phyloP scores from a whole-genome alignment of 2,329 filamentous ascomycete species.

The Plectosphaerella plurivora region DNA sequence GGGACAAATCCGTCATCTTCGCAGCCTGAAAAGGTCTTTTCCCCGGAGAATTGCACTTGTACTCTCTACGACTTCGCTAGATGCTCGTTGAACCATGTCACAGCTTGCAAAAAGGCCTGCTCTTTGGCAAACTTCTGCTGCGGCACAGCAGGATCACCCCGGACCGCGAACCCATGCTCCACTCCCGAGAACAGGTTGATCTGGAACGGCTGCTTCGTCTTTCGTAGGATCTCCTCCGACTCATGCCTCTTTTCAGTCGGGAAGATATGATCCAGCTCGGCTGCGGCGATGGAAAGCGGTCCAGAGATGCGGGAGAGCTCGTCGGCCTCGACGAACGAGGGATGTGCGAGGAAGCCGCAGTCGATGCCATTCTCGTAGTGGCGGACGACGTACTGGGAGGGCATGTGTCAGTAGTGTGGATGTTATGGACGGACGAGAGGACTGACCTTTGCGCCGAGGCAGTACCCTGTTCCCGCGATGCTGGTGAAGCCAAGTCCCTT shows the following conservation, averaged over 20 bases:
- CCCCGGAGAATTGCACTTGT: too few relatives aligned
- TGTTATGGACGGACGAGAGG: too few relatives aligned
- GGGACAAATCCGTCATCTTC: too few relatives aligned
- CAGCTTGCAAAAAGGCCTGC: constrained; percentile 73
- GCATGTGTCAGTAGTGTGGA: too few relatives aligned
- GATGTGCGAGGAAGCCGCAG: constrained; percentile 71
- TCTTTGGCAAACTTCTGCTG: constrained; percentile 68
- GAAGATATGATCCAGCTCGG: constrained; percentile 64
- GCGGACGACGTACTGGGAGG: constrained; percentile 55
- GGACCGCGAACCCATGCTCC: constrained; percentile 70
- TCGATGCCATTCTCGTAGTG: constrained; percentile 61
- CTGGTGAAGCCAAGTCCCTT: constrained; percentile 52
- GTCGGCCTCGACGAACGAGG: constrained; percentile 65
- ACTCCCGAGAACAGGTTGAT: constrained; percentile 71
- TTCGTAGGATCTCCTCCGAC: constrained; percentile 56
- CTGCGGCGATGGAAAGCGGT: constrained; percentile 63
- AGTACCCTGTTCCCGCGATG: constrained; percentile 66
- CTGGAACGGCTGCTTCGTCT: constrained; percentile 62
- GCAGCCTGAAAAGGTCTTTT: too few relatives aligned
- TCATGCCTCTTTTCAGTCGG: constrained; percentile 58
- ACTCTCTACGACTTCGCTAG: too few relatives aligned
- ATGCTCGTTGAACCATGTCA: constrained; percentile 59
- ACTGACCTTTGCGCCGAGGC: constrained; percentile 61
- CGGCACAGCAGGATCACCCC: constrained; percentile 56
- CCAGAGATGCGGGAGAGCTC: constrained; percentile 63